Evolutionary conservation across 768 basidiomycete genomes (phyloP), one percentile per base, ranked within the genome.

Genomic region (Lentinula aciculospora): DNA sequence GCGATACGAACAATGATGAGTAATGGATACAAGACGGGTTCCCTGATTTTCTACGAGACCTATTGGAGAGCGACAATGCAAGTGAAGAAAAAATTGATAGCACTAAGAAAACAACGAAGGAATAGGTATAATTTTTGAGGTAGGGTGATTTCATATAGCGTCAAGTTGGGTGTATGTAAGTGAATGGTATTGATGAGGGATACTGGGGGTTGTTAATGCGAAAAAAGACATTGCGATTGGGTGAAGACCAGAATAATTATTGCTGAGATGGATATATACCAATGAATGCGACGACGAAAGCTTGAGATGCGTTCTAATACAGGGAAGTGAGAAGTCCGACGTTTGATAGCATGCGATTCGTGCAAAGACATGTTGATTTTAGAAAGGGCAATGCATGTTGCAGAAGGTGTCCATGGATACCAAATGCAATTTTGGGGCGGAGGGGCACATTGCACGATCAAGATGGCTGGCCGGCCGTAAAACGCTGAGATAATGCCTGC

Each of bases 401-500:
- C 17, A 40, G 19, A 32, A 10, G 17, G 21, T 19, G 34, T 42
- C 37, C 12, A 23, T 13, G 9, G 36, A 15, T 7, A 37, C 25
- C 8, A 15, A 34, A 25, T 8, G 19, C 8, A 31, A n/a, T 45
- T 44, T 21, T 55, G 27, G 4, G 40, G 15, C 4, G 44, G 39
- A 53, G 54, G 56, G 36, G 32, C 28, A 45, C 34, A 4, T 15
- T 23, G 37, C 40, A 21, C 58, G 58, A 25, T 53, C 51, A 61
- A 37, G 25, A 57, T 13, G 40, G 32, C 40, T 53, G 31, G 51
- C 45, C 34, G 27, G 13, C 48, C 25, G 27, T 19, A 28, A 44
- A 44, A 57, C 60, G 56, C 28, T 49, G 46, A n/a, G 53, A 56
- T 17, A 57, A 37, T 21, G 27, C 32, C 59, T 73, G 69, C 64